Base-by-base conservation (phyloP, 306 rosid species). In the Dryas drummondii region DNA sequence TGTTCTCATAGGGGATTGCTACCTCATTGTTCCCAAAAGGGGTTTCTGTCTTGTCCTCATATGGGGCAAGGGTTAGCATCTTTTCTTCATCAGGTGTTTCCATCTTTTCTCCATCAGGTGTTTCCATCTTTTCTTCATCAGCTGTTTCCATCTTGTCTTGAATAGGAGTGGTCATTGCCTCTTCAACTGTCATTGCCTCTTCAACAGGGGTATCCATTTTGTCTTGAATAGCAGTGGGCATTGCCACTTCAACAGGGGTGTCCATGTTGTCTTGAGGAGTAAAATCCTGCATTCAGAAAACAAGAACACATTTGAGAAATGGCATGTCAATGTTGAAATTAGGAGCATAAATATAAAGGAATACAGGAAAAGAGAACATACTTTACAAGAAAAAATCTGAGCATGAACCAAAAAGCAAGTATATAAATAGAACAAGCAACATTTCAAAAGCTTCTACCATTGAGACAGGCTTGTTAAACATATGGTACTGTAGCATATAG, bases 81-180 rank as follows among this genome's bases (percentile, higher is more conserved):
- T 67, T 69, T 65, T 68, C 80, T 45, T 82, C 84, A 27, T 67
- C 81, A 27, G 52, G 81, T 47, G 80, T 55, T 22, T 27, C 76
- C 77, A 77, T 72, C 74, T 71, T 87, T 70, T 78, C 96, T 60
- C 82, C 89, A 68, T 85, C 89, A 15, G 83, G 82, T 5, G 86
- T 62, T 4, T 81, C 74, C 91, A 89, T 82, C 61, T 79, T 79
- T 64, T 73, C 80, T 57, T 76, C 68, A 46, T 47, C 59, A 3
- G 56, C 66, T 15, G 54, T 0, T 0, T 37, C 66, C 76, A 76
- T 47, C 71, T 65, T 72, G 76, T 66, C 90, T 73, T 78, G 81
- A 58, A 44, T 69, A 32, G 1, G 80, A 40, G 74, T 15, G 2
- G n/a, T 54, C 49, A 16, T 41, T 1, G 61, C 1, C 73, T 50